Evolutionary conservation across 2,329 filamentous ascomycete genomes (phyloP).

Genomic region (Claviceps sp.): DNA sequence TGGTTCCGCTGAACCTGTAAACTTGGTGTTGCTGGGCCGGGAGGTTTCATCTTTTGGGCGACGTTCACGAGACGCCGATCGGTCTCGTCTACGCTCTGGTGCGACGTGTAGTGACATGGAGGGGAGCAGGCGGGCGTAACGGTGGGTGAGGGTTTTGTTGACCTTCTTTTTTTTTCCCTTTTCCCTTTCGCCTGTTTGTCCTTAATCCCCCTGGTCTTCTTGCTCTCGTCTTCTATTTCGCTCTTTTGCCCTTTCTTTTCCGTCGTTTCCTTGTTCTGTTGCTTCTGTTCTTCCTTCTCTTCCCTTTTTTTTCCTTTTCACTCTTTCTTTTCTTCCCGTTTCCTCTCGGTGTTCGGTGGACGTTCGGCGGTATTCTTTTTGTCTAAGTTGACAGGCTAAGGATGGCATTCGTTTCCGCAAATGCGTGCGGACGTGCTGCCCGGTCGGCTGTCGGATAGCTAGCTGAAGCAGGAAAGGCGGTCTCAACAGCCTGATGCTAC

Average conservation of each 20-base stretch:
- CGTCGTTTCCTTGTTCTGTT: neutral
- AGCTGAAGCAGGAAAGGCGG: no score
- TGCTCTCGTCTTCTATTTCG: neutral
- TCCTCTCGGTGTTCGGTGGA: no score
- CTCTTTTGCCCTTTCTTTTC: neutral
- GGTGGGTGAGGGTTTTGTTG: neutral
- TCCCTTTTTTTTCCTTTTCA: neutral
- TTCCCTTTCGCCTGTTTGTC: neutral
- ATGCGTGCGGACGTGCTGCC: no score
- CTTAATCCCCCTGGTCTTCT: neutral
- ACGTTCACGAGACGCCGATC: slow-evolving; percentile 28
- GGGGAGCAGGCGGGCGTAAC: neutral
- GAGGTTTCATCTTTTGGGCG: slow-evolving; percentile 19
- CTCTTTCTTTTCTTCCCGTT: neutral
- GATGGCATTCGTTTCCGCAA: no score
- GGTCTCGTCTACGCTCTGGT: slow-evolving; percentile 28
- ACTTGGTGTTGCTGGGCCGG: slow-evolving; percentile 17
- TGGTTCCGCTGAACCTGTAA: slow-evolving; percentile 28
- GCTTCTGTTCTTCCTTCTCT: neutral
- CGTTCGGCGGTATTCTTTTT: no score
- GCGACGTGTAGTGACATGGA: slow-evolving; percentile 40
- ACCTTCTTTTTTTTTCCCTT: neutral
- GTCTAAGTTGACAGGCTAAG: no score
- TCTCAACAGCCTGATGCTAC: no score
- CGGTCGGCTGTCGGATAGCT: no score